Conservation (phyloP, 2,329 filamentous ascomycete genomes). For the Aspergillus sp. region DNA sequence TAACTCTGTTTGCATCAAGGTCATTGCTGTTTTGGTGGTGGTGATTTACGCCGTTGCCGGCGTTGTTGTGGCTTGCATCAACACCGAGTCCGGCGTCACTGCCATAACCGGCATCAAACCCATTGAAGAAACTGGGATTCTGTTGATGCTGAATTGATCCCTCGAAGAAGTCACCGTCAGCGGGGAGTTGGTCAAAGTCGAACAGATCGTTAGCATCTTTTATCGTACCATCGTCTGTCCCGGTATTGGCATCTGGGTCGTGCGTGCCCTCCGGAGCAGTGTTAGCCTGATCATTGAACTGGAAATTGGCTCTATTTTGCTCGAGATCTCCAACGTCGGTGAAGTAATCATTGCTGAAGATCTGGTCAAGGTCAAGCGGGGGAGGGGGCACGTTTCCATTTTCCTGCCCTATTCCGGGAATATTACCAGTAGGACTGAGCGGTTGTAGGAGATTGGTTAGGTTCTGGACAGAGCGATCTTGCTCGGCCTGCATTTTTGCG, state of each 20-base stretch:
- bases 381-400: conserved; percentile 36
- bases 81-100: conserved; percentile 6
- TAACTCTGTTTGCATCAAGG: conserved; percentile 27
- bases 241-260: conserved; percentile 13
- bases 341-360: conserved; percentile 54
- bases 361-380: conserved; percentile 50
- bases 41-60: conserved; percentile 5
- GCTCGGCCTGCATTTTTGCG: conserved; percentile 69
- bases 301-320: conserved; percentile 20
- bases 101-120: conserved; percentile 24
- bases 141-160: conserved; percentile 17
- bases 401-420: conserved; percentile 58
- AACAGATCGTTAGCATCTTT: conserved; percentile 36
- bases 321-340: conserved; percentile 34
- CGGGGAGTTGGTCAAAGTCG: conserved; percentile 34
- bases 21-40: conserved; percentile 8
- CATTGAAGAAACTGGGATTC: conserved; percentile 25
- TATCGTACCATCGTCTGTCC: conserved; percentile 16
- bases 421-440: conserved; percentile 69
- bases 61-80: conserved; percentile 3
- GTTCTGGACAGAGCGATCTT: conserved; percentile 68
- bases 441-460: conserved; percentile 69
- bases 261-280: conserved; percentile 9
- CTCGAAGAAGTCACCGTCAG: conserved; percentile 28
- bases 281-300: conserved; percentile 15